Evolutionary conservation across 2,329 filamentous ascomycete species (phyloP).

Genomic region (Trichoderma polysporum): DNA sequence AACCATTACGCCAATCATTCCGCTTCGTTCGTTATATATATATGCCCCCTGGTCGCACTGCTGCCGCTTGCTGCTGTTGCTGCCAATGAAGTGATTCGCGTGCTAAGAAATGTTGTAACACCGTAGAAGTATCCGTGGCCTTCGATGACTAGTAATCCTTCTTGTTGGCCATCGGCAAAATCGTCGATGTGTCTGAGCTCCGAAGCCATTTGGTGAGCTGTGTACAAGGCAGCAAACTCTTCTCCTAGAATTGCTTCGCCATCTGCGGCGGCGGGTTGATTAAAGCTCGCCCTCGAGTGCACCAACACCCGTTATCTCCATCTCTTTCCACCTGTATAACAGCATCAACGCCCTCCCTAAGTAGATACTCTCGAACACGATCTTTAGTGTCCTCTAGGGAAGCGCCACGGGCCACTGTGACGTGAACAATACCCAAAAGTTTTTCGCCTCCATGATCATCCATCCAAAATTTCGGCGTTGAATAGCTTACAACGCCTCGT

Average conservation of each 20-base stretch:
- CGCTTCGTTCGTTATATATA: neutral
- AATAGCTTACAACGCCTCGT: constrained; percentile 80
- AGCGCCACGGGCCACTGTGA: constrained; percentile 70
- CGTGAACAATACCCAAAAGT: constrained; percentile 81
- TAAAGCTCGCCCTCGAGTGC: constrained; percentile 36
- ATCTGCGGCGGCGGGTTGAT: constrained; percentile 31
- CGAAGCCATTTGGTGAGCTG: neutral
- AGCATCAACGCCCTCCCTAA: constrained; percentile 71
- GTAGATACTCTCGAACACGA: constrained; percentile 70
- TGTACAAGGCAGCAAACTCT: neutral
- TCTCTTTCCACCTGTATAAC: constrained; percentile 87
- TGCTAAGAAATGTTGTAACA: neutral
- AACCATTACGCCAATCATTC: constrained; percentile 9
- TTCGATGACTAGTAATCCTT: neutral
- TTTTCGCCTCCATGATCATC: constrained; percentile 63
- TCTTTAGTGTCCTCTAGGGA: constrained; percentile 81
- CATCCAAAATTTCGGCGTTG: constrained; percentile 88
- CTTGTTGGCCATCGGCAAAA: neutral
- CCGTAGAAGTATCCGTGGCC: neutral
- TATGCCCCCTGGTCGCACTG: neutral
- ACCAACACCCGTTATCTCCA: constrained; percentile 67
- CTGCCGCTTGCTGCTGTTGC: too few species aligned
- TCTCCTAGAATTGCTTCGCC: constrained; percentile 36
- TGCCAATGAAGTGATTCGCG: neutral
- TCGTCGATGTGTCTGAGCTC: neutral